phyloP scores from a whole-genome alignment of 306 rosid species.

The Fragaria nilgerrensis region DNA sequence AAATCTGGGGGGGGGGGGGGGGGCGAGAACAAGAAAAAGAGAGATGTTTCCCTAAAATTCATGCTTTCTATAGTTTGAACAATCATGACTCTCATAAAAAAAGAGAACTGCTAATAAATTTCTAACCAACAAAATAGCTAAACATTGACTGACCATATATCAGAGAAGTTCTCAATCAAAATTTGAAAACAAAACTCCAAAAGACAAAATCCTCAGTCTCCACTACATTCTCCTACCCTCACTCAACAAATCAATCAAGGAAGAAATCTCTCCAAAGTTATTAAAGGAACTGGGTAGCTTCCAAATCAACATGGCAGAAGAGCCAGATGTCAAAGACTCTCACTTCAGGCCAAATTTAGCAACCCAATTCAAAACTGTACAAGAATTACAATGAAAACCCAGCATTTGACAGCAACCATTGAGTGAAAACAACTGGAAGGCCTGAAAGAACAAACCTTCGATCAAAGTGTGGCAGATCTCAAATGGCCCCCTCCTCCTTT shows the following conservation, averaged over 20 bases:
- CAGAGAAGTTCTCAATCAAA: conserved; percentile 11
- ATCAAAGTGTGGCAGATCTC: conserved; percentile 60
- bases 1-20: neutral
- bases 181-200: conserved; percentile 3
- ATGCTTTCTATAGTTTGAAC: neutral
- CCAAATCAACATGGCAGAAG: conserved; percentile 5
- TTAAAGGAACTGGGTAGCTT: conserved; percentile 10
- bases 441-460: conserved; percentile 42
- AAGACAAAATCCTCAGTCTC: conserved; percentile 8
- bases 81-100: neutral
- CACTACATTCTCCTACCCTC: conserved; percentile 1
- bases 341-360: conserved; percentile 1
- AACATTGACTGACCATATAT: neutral
- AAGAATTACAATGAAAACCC: neutral
- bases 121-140: conserved; percentile 17
- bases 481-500: conserved; percentile 25
- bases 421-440: conserved; percentile 6
- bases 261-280: conserved; percentile 13
- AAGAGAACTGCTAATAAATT: conserved; percentile 3
- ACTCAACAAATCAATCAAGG: conserved; percentile 20
- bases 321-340: conserved; percentile 11
- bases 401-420: conserved; percentile 6
- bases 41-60: neutral
- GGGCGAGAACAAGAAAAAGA: neutral
- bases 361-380: neutral